Evolutionary conservation across 352 stramenopile genomes (phyloP), one percentile per base, ranked within the genome.

Genomic region (Blastocystis sp.): DNA sequence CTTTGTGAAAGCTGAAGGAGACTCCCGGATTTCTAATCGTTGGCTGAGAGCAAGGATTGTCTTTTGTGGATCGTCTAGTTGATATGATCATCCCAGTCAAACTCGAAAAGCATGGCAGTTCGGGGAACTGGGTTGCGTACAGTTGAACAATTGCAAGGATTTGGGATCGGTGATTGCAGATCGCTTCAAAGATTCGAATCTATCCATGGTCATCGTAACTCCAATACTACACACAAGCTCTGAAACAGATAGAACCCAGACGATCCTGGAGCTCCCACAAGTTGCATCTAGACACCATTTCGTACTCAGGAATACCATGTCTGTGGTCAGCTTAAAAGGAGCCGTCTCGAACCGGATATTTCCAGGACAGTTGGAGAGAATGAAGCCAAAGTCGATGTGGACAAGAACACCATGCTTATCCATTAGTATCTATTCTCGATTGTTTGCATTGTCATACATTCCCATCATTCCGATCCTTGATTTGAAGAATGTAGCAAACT

Each of bases 331-430:
- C 91, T 99, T 99, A 93, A 99, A 99, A 34, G 97, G 97, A 63
- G 97, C 97, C 50, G 95, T 97, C 92, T 99, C 97, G 80, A 99
- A 97, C 64, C 93, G 98, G 73, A 98, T 98, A 92, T 97, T 98
- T 88, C 97, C 97, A 0, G 97, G 97, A 43, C 95, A 97, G 92
- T 98, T 98, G 34, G 96, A 96, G 76, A 99, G 94, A 54, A 98
- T 92, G 91, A 99, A 99, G 7, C 97, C 97, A 92, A 98, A 99
- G 91, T 99, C 97, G 89, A 99, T 99, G 92, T 99, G 96, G 88
- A 99, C 97, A 9, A 99, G 93, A 91, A 98, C 96, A 15, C 97
- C 97, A 92, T 97, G 93, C 62, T 95, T 98, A 92, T 99, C 97
- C 69, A 99, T 94, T 94, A 99, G 98, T 66, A 99, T 98, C 90